Evolutionary conservation across 306 rosid species (phyloP).

Genomic region (Cicer yamashitae): DNA sequence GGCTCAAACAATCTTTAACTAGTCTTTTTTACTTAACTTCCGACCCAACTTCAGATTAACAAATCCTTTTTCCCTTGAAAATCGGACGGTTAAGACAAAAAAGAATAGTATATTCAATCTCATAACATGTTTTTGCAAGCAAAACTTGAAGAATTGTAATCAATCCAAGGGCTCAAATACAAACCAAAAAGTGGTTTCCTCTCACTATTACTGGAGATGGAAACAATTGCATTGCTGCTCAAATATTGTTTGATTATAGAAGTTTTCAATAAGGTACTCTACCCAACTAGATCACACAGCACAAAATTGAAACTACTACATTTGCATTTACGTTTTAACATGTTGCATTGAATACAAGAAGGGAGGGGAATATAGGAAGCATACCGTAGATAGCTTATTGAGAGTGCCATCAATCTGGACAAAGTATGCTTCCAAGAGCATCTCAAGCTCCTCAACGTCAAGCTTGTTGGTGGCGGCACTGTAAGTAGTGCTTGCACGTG

Average conservation of each 20-base stretch:
- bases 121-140: too few species aligned
- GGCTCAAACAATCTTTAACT: too few species aligned
- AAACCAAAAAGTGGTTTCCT: conserved; percentile 2
- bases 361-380: neutral
- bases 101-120: too few species aligned
- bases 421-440: conserved; percentile 97
- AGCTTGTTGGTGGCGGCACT: conserved; percentile 79
- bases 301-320: neutral
- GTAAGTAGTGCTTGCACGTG: conserved; percentile 68
- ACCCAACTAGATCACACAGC: neutral
- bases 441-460: conserved; percentile 97
- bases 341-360: neutral
- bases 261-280: neutral
- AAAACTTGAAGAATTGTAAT: neutral
- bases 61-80: too few species aligned
- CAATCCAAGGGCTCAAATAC: conserved; percentile 20
- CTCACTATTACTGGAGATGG: conserved; percentile 1
- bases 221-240: conserved; percentile 1
- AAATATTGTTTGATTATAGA: neutral
- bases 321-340: conserved; percentile 22
- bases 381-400: conserved; percentile 67
- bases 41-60: too few species aligned
- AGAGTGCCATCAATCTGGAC: conserved; percentile 95
- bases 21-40: too few species aligned
- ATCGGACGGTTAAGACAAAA: too few species aligned